These are phyloP conservation scores for Prunella vulgaris DNA, from an alignment of 257 asterid species.

Conservation along the genomic window DNA sequence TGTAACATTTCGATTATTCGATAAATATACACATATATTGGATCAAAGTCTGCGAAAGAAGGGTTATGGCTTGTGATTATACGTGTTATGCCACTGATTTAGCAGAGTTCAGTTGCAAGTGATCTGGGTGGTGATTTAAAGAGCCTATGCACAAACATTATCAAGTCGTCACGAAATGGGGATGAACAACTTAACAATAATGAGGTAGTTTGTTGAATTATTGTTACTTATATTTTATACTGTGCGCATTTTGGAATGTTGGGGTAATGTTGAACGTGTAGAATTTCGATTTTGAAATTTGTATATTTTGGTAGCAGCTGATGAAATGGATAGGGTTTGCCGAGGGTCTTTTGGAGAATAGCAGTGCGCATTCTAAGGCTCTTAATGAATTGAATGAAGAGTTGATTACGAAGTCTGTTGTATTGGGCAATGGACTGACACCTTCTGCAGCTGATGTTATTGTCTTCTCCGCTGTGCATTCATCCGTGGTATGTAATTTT, in stretches of 20 bases:
- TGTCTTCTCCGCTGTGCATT: conserved; percentile 60
- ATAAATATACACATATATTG: neutral
- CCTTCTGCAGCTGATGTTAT: conserved; percentile 66
- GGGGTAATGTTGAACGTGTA: neutral
- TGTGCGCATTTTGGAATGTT: neutral
- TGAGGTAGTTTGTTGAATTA: conserved; percentile 40
- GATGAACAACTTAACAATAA: conserved; percentile 24
- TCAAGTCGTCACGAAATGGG: conserved; percentile 39
- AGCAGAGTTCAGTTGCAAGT: conserved; percentile 40
- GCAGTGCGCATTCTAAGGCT: conserved; percentile 28
- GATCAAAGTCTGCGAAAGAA: neutral
- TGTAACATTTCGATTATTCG: neutral
- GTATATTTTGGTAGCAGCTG: conserved; percentile 46
- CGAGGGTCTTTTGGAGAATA: conserved; percentile 38
- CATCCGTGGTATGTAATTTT: conserved; percentile 50
- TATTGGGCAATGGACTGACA: conserved; percentile 51
- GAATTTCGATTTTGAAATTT: conserved; percentile 4
- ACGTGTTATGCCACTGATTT: neutral
- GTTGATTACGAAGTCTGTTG: conserved; percentile 58
- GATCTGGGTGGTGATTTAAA: conserved; percentile 41
- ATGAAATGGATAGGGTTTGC: conserved; percentile 45
- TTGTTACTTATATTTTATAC: neutral
- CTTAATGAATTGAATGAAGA: conserved; percentile 64
- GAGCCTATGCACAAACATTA: conserved; percentile 41
- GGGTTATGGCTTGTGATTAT: neutral